Conservation (phyloP, 352 stramenopile genomes). For the Globisporangium takayamanum region DNA sequence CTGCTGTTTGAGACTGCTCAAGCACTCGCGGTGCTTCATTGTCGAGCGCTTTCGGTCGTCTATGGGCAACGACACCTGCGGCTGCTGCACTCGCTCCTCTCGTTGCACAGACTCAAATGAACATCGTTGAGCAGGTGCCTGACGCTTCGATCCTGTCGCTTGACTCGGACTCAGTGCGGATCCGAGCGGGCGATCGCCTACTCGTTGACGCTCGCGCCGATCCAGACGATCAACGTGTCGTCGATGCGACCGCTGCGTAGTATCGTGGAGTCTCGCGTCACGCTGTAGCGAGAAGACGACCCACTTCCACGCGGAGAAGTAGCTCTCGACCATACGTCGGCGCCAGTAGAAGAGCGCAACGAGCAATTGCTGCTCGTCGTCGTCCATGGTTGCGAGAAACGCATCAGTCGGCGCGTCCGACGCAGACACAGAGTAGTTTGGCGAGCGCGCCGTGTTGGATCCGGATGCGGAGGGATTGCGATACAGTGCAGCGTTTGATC, state of each 20-base stretch:
- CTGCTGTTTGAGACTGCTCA: conserved; percentile 8
- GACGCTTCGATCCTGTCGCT: too few species aligned
- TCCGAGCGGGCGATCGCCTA: too few species aligned
- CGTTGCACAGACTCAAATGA: background rate
- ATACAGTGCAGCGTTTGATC: background rate
- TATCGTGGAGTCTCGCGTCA: background rate
- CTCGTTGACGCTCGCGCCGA: too few species aligned
- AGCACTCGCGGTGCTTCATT: background rate
- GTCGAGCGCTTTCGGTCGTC: too few species aligned
- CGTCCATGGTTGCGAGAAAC: conserved; percentile 24
- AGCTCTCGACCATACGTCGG: conserved; percentile 25
- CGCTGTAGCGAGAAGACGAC: conserved; percentile 5
- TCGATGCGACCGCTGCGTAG: background rate
- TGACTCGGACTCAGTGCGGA: too few species aligned
- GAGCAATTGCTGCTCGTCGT: conserved; percentile 34
- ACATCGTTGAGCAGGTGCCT: background rate
- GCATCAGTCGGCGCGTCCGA: conserved; percentile 8
- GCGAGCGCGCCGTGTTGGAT: background rate
- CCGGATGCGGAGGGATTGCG: background rate
- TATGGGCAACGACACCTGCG: background rate
- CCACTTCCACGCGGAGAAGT: conserved; percentile 41
- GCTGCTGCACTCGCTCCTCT: background rate
- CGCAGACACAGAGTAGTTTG: background rate
- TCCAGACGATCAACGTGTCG: too few species aligned
- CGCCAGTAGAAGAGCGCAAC: conserved; percentile 42